Evolutionary conservation across 1,284 basidiomycete genomes (phyloP).

Genomic region (Apiotrichum porosum): DNA sequence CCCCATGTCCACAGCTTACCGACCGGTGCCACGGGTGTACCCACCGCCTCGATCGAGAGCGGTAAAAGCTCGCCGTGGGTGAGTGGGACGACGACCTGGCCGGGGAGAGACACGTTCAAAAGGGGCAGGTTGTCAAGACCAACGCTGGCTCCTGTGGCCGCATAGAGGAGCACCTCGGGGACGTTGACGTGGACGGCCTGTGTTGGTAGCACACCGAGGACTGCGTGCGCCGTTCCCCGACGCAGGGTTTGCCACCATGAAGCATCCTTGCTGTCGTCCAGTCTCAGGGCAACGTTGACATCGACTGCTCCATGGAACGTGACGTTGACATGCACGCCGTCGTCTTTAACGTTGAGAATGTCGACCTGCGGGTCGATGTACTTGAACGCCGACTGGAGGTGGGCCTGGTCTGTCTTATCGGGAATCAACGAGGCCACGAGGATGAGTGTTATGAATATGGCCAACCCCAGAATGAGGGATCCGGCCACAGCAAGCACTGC

Average conservation of each 20-base stretch:
- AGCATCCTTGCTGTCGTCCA: constrained; percentile 31
- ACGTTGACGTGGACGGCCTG: constrained; percentile 21
- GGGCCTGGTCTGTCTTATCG: background rate
- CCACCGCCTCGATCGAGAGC: constrained; percentile 29
- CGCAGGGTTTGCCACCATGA: constrained; percentile 44
- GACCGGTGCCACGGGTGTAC: constrained; percentile 31
- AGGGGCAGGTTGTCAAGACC: constrained; percentile 18
- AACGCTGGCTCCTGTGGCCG: too few relatives aligned
- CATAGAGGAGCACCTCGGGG: constrained; percentile 9
- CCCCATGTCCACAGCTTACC: constrained; percentile 35
- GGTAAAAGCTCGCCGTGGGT: constrained; percentile 27
- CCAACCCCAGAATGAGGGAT: constrained; percentile 24
- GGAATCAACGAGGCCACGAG: constrained; percentile 32
- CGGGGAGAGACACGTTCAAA: constrained; percentile 23
- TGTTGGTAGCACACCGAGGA: constrained; percentile 13
- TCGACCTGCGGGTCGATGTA: constrained; percentile 18
- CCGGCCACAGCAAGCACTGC: constrained; percentile 20
- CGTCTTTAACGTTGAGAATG: constrained; percentile 40
- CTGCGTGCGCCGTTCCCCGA: constrained; percentile 18
- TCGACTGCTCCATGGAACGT: constrained; percentile 39
- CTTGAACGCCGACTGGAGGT: constrained; percentile 1
- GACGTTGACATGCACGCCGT: constrained; percentile 39
- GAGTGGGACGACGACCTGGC: constrained; percentile 27
- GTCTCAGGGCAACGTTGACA: constrained; percentile 31
- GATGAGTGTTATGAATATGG: constrained; percentile 26